Conservation (phyloP, 208 protist genomes). For the Trypanosoma avium region DNA sequence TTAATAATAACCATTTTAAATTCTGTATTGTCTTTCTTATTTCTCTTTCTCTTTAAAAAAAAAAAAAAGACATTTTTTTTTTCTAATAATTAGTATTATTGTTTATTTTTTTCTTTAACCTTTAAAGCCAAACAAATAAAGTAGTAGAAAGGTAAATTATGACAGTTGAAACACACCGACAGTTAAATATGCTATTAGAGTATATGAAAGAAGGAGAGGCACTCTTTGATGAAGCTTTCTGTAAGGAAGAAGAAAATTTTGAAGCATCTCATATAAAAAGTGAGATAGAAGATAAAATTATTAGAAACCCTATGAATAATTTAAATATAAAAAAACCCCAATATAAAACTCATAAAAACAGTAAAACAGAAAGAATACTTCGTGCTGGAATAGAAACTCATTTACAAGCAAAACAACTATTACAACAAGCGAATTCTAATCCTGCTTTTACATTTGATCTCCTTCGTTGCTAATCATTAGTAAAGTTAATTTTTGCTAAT, state of each 20-base stretch:
- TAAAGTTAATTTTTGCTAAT: no score
- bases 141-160: no score
- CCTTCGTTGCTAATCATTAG: conserved; percentile 1
- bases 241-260: background rate
- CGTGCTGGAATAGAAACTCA: conserved; percentile 5
- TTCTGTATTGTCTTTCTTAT: background rate
- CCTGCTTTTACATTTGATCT: conserved; percentile 18
- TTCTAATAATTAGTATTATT: no score
- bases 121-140: no score
- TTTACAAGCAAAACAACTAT: background rate
- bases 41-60: background rate
- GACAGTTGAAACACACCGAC: conserved; percentile 1
- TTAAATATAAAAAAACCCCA: background rate
- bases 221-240: conserved; percentile 11
- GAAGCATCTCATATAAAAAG: background rate
- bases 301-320: background rate
- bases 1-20: no score
- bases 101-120: no score
- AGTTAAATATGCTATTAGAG: background rate
- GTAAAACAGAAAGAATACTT: background rate
- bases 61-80: no score
- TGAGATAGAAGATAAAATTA: background rate
- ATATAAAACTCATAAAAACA: background rate
- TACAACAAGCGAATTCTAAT: conserved; percentile 1
- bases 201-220: conserved; percentile 17